Evolutionary conservation across 1,284 basidiomycete species (phyloP).

Genomic region (Golubevia pallescens): DNA sequence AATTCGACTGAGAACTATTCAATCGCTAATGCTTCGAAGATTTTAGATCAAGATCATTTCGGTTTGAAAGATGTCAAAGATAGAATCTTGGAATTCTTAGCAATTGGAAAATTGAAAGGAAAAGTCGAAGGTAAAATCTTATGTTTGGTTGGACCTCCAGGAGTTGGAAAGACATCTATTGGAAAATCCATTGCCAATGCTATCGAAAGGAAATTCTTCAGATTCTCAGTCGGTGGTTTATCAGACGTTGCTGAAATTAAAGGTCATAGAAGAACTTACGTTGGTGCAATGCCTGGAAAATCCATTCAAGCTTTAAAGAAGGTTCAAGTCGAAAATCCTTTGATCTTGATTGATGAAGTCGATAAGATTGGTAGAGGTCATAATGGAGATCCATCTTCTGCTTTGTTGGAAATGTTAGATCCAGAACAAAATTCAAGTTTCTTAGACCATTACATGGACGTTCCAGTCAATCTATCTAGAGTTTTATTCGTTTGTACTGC

Average conservation of each 20-base stretch:
- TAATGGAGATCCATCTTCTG: slow-evolving; percentile 94
- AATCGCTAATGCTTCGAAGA: slow-evolving; percentile 80
- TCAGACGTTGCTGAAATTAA: slow-evolving; percentile 99
- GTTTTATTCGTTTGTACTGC: slow-evolving; percentile 95
- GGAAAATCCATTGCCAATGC: slow-evolving; percentile 91
- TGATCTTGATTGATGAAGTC: slow-evolving; percentile 91
- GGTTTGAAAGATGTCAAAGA: slow-evolving; percentile 93
- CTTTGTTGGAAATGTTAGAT: slow-evolving; percentile 94
- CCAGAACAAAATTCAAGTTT: slow-evolving; percentile 97
- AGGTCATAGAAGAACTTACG: slow-evolving; percentile 94
- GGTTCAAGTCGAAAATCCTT: slow-evolving; percentile 94
- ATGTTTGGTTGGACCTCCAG: slow-evolving; percentile 93
- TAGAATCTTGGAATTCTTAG: slow-evolving; percentile 95
- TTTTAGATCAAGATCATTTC: slow-evolving; percentile 95
- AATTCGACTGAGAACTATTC: slow-evolving; percentile 94
- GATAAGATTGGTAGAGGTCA: slow-evolving; percentile 96
- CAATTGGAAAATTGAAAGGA: slow-evolving; percentile 93
- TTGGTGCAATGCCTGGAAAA: slow-evolving; percentile 94
- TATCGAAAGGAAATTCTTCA: slow-evolving; percentile 84
- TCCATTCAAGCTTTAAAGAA: slow-evolving; percentile 97
- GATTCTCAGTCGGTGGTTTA: slow-evolving; percentile 94
- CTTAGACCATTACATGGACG: slow-evolving; percentile 97
- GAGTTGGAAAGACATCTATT: slow-evolving; percentile 88
- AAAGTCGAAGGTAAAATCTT: slow-evolving; percentile 99
- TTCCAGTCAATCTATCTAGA: slow-evolving; percentile 92